Evolutionary conservation across 2,329 filamentous ascomycete genomes (phyloP).

Genomic region (Drechmeria coniospora): DNA sequence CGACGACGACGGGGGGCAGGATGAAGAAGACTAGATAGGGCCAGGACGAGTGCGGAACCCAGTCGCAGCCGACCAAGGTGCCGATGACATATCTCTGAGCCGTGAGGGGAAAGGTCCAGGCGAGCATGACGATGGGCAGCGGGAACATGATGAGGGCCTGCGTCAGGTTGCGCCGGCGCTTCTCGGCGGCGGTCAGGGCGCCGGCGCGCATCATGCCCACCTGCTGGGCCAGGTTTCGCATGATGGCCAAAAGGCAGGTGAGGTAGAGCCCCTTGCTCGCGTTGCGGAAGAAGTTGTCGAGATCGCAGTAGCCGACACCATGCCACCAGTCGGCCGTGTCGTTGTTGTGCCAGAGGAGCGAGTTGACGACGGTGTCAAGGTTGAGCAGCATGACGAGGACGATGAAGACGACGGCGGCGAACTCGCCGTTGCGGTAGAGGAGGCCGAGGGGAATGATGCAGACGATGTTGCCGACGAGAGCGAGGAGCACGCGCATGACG

Average conservation of each 20-base stretch:
- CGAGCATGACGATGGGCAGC: slow-evolving; percentile 31
- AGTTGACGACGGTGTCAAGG: slow-evolving; percentile 31
- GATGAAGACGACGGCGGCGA: slow-evolving; percentile 36
- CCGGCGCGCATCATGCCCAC: slow-evolving; percentile 28
- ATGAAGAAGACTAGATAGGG: slow-evolving; percentile 32
- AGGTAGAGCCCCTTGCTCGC: slow-evolving; percentile 28
- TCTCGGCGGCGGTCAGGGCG: slow-evolving; percentile 24
- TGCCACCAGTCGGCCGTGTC: slow-evolving; percentile 33
- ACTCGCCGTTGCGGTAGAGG: slow-evolving; percentile 36
- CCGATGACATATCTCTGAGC: slow-evolving; percentile 32
- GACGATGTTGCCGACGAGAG: slow-evolving; percentile 26
- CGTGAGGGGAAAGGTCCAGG: slow-evolving; percentile 31
- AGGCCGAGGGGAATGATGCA: slow-evolving; percentile 36
- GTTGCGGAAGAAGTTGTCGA: slow-evolving; percentile 33
- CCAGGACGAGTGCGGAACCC: slow-evolving; percentile 28
- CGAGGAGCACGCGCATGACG: slow-evolving; percentile 30
- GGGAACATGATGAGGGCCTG: slow-evolving; percentile 41
- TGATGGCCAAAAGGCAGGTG: slow-evolving; percentile 37
- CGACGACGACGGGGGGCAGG: slow-evolving; percentile 27
- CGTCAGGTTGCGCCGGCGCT: slow-evolving; percentile 22
- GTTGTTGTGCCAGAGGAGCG: slow-evolving; percentile 38
- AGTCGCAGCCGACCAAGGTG: slow-evolving; percentile 34
- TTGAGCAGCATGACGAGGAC: slow-evolving; percentile 29
- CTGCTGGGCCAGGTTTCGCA: slow-evolving; percentile 36
- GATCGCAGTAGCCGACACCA: slow-evolving; percentile 38